Conservation (phyloP, 2,329 filamentous ascomycete genomes). For the Fusarium continuum region DNA sequence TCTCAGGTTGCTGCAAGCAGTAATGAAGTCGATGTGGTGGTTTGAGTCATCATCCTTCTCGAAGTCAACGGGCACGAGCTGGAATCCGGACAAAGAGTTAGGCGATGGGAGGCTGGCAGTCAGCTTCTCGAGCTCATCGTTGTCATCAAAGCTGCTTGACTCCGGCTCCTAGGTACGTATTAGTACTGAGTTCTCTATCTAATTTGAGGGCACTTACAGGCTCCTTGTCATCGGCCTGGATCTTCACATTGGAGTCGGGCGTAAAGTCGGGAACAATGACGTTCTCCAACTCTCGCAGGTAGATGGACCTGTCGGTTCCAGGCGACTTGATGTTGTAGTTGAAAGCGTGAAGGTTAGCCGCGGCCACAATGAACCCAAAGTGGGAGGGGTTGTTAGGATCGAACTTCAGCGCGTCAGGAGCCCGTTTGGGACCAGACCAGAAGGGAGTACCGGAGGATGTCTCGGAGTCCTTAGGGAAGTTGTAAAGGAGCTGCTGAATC, state of each 20-base stretch:
- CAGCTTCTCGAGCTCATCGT: constrained; percentile 78
- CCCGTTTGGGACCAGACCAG: constrained; percentile 98
- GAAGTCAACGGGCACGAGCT: constrained; percentile 91
- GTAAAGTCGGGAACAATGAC: constrained; percentile 97
- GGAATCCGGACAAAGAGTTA: constrained; percentile 85
- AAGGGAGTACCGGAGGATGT: constrained; percentile 91
- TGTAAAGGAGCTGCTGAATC: constrained; percentile 93
- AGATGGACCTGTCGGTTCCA: constrained; percentile 72
- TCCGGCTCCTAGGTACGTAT: constrained; percentile 75
- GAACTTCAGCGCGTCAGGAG: constrained; percentile 90
- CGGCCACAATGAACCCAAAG: constrained; percentile 86
- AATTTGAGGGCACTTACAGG: constrained; percentile 63
- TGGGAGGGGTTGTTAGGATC: constrained; percentile 86
- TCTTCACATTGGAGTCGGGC: constrained; percentile 90
- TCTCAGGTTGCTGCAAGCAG: constrained; percentile 93
- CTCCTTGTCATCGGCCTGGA: constrained; percentile 94
- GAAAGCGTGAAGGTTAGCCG: constrained; percentile 92
- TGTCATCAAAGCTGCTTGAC: constrained; percentile 74
- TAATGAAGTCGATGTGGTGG: constrained; percentile 99
- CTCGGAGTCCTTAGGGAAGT: constrained; percentile 93
- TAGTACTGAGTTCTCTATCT: neutral
- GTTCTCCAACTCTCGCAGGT: constrained; percentile 82
- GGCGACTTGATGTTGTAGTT: constrained; percentile 97
- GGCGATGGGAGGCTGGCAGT: constrained; percentile 78
- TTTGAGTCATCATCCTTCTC: constrained; percentile 99